phyloP scores from a whole-genome alignment of 495 filamentous ascomycete species.

The Aspergillus conjunctus region DNA sequence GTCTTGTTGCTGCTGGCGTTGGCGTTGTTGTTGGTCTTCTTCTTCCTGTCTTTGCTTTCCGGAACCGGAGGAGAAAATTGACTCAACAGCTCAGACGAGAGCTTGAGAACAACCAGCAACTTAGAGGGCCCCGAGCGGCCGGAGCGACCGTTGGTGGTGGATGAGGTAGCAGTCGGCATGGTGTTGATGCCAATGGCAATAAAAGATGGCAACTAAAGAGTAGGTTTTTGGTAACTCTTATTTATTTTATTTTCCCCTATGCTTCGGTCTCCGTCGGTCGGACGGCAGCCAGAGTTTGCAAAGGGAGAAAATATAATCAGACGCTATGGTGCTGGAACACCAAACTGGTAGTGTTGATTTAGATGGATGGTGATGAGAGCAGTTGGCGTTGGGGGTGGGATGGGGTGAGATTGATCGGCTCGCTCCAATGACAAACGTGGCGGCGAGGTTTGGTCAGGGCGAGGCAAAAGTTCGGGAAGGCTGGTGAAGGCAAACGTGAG shows the following conservation, averaged over 20 bases:
- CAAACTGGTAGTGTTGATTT: slow-evolving; percentile 20
- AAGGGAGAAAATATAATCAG: background rate
- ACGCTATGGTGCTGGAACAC: slow-evolving; percentile 2
- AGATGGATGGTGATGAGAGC: slow-evolving; percentile 25
- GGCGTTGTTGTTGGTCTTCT: slow-evolving; percentile 29
- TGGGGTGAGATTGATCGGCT: slow-evolving; percentile 20
- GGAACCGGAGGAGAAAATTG: slow-evolving; percentile 42
- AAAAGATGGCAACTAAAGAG: background rate
- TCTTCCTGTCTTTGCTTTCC: slow-evolving; percentile 31
- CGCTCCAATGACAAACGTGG: slow-evolving; percentile 20
- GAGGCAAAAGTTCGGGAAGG: slow-evolving; percentile 30
- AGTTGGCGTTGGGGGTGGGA: slow-evolving; percentile 14
- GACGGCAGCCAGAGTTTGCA: background rate
- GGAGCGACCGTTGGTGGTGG: slow-evolving; percentile 41
- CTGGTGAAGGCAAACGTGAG: slow-evolving; percentile 27
- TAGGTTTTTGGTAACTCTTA: slow-evolving; percentile 2
- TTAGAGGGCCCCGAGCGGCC: slow-evolving; percentile 40
- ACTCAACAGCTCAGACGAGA: slow-evolving; percentile 50
- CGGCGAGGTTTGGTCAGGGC: slow-evolving; percentile 29
- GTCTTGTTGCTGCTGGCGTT: slow-evolving; percentile 31
- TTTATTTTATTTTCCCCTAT: slow-evolving; percentile 7
- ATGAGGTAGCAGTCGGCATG: slow-evolving; percentile 38
- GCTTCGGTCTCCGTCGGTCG: slow-evolving; percentile 9
- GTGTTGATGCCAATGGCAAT: slow-evolving; percentile 19
- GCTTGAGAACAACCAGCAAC: slow-evolving; percentile 55